Conservation (phyloP, 2,329 filamentous ascomycete genomes). For the Diaporthe sp. region DNA sequence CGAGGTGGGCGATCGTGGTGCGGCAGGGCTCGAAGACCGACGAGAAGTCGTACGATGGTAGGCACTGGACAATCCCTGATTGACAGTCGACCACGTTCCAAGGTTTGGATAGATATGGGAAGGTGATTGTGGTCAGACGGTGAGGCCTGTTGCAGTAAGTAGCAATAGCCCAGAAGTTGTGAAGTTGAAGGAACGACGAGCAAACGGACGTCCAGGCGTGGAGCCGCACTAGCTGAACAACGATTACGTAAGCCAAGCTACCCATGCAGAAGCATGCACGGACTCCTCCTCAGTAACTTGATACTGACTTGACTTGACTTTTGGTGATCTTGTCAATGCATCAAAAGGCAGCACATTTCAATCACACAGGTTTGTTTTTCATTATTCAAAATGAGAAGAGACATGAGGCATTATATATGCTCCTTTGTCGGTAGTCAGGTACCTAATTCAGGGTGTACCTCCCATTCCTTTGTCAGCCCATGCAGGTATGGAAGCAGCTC, state of each 20-base stretch:
- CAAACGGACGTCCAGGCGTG: slow-evolving; percentile 11
- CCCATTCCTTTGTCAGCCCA: neutral
- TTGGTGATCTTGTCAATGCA: neutral
- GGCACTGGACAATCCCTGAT: neutral
- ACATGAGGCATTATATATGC: neutral
- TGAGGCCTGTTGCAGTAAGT: neutral
- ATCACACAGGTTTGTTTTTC: neutral
- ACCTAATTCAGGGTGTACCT: neutral
- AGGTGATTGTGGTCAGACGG: neutral
- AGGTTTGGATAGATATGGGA: neutral
- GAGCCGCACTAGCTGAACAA: neutral
- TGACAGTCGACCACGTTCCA: neutral
- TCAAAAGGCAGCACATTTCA: neutral
- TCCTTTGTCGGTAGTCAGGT: neutral
- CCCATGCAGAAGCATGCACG: neutral
- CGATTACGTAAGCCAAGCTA: slow-evolving; percentile 11
- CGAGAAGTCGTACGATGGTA: neutral
- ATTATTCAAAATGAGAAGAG: neutral
- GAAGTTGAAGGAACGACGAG: neutral
- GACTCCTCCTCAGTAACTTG: neutral
- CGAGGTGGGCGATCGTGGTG: neutral
- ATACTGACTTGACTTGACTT: neutral
- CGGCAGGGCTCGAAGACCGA: neutral
- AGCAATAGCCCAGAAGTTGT: neutral
- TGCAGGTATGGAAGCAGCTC: neutral